These are phyloP conservation scores for Alternaria sp. DNA, from an alignment of 2,329 filamentous ascomycete species.

Conservation along the genomic window DNA sequence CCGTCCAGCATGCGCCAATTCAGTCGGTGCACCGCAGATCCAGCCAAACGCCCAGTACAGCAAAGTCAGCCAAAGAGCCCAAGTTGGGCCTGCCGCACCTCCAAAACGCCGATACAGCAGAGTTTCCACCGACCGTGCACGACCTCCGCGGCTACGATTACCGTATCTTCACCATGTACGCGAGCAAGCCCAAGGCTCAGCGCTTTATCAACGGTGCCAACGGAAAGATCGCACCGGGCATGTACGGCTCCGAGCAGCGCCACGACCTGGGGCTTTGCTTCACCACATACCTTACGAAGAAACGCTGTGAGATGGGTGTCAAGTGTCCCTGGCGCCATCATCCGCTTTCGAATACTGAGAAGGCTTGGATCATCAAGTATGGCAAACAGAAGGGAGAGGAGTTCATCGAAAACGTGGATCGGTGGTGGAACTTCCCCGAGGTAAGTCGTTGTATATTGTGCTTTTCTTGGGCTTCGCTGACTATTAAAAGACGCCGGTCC, in stretches of 20 bases:
- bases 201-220: constrained; percentile 5
- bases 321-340: constrained; percentile 23
- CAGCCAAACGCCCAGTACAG: not conserved
- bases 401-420: constrained; percentile 5
- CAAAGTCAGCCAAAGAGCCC: not conserved
- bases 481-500: constrained; percentile 1
- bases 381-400: not conserved
- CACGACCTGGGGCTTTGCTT: constrained; percentile 20
- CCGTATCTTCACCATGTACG: not conserved
- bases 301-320: constrained; percentile 12
- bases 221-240: constrained; percentile 7
- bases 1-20: not conserved
- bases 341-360: constrained; percentile 7
- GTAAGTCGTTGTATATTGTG: not conserved
- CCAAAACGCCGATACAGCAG: not conserved
- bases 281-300: constrained; percentile 13
- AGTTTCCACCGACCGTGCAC: constrained; percentile 1
- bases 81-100: not conserved
- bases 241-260: constrained; percentile 6
- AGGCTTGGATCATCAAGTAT: constrained; percentile 8
- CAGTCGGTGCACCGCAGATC: not conserved
- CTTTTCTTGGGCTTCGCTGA: not conserved
- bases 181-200: not conserved
- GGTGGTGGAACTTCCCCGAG: constrained; percentile 4
- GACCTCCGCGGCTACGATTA: constrained; percentile 11